phyloP scores from a whole-genome alignment of 2,329 filamentous ascomycete genomes.

The Epichloe gansuensis region DNA sequence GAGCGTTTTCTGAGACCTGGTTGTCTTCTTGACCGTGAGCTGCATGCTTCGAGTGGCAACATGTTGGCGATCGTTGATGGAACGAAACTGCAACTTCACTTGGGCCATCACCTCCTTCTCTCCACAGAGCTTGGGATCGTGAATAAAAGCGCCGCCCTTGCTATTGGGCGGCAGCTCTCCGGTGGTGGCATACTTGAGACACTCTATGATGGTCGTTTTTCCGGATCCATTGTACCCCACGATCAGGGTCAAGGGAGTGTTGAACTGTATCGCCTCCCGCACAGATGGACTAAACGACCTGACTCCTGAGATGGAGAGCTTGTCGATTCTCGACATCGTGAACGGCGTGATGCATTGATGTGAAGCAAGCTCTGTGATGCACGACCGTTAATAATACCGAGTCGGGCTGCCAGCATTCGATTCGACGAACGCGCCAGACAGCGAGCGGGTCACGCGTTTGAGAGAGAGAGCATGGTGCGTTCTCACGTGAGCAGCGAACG shows the following conservation, averaged over 20 bases:
- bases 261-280: slow-evolving; percentile 73
- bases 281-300: slow-evolving; percentile 73
- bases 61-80: slow-evolving; percentile 65
- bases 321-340: slow-evolving; percentile 70
- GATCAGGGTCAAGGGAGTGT: slow-evolving; percentile 84
- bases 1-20: slow-evolving; percentile 66
- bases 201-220: slow-evolving; percentile 98
- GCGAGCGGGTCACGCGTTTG: too few species aligned
- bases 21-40: slow-evolving; percentile 72
- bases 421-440: neutral
- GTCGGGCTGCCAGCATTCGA: neutral
- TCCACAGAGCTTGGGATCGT: slow-evolving; percentile 84
- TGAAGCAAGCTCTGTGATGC: neutral
- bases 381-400: too few species aligned
- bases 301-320: slow-evolving; percentile 68
- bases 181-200: slow-evolving; percentile 93
- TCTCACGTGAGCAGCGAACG: too few species aligned
- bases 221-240: slow-evolving; percentile 96
- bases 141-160: slow-evolving; percentile 83
- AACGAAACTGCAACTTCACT: slow-evolving; percentile 78
- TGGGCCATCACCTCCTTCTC: slow-evolving; percentile 85
- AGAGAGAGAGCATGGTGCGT: too few species aligned
- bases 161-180: slow-evolving; percentile 88
- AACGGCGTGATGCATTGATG: slow-evolving; percentile 7
- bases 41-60: slow-evolving; percentile 76